Percentiles rank a stretch among this genome's conserved stretches.
Conservation (phyloP, 495 filamentous ascomycete genomes). For the Aspergillus ellipticus region DNA sequence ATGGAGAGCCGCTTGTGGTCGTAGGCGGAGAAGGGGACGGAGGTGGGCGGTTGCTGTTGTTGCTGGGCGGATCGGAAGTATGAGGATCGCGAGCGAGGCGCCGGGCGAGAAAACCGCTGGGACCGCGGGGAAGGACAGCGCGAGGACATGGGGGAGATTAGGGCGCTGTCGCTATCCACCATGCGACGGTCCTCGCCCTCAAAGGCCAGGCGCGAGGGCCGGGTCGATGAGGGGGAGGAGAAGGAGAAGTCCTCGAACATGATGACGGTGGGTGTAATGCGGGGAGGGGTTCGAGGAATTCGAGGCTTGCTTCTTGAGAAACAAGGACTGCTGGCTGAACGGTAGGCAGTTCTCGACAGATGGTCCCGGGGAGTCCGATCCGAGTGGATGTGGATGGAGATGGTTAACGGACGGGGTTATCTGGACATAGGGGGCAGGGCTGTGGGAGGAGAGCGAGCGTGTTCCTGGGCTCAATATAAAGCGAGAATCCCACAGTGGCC, state of each 20-base stretch:
- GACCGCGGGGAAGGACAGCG: conserved; percentile 46
- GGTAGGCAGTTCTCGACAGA: neutral
- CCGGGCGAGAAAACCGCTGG: conserved; percentile 31
- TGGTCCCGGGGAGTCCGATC: neutral
- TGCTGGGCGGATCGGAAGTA: conserved; percentile 35
- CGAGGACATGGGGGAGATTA: conserved; percentile 45
- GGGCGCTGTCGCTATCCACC: conserved; percentile 36
- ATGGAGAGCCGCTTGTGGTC: conserved; percentile 43
- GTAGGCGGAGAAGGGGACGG: conserved; percentile 40
- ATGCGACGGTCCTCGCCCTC: conserved; percentile 39
- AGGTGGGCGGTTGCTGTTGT: conserved; percentile 30
- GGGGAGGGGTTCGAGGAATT: neutral
- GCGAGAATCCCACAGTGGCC: conserved; percentile 3
- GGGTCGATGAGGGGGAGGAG: conserved; percentile 36
- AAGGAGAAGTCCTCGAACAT: conserved; percentile 51
- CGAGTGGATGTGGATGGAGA: neutral
- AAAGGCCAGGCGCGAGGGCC: conserved; percentile 28
- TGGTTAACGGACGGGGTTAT: neutral
- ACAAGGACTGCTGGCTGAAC: no score
- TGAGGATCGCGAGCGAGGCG: conserved; percentile 33
- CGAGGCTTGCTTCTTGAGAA: no score
- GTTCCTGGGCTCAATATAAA: conserved; percentile 4
- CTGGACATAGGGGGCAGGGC: neutral
- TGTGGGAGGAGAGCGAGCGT: neutral
- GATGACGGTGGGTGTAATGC: neutral